These are phyloP conservation scores for Xylaria scruposa DNA, from an alignment of 495 filamentous ascomycete genomes.

Conservation along the genomic window DNA sequence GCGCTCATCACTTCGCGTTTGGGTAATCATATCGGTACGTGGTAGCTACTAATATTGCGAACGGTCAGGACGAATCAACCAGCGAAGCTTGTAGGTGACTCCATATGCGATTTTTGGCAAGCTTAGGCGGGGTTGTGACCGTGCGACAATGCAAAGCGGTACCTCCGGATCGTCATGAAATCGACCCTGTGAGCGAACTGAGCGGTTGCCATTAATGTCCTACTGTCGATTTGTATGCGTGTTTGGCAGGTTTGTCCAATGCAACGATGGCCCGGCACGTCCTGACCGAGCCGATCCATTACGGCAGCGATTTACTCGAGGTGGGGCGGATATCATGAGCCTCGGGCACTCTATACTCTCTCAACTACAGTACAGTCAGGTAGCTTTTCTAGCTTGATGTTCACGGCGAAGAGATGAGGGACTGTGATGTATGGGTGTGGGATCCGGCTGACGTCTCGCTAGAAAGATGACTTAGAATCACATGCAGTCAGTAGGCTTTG, in stretches of 20 bases:
- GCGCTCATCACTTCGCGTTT: not conserved
- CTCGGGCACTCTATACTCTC: constrained; percentile 4
- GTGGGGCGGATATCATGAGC: not conserved
- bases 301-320: not conserved
- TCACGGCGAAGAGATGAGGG: not conserved
- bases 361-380: not conserved
- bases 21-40: constrained; percentile 1
- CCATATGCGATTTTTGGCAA: constrained; percentile 7
- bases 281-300: not conserved
- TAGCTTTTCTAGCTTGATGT: not conserved
- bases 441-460: constrained; percentile 15
- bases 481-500: not conserved
- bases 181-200: not conserved
- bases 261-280: constrained; percentile 17
- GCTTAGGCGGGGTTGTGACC: constrained; percentile 18
- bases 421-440: constrained; percentile 16
- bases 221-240: constrained; percentile 18
- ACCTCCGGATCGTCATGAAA: not conserved
- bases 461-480: not conserved
- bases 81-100: constrained; percentile 10
- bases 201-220: not conserved
- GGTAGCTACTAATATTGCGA: constrained; percentile 6
- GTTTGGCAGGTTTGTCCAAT: constrained; percentile 24
- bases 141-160: constrained; percentile 19
- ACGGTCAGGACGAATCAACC: not conserved